phyloP scores from a whole-genome alignment of 1,284 basidiomycete species.

The Trametes polyzona region DNA sequence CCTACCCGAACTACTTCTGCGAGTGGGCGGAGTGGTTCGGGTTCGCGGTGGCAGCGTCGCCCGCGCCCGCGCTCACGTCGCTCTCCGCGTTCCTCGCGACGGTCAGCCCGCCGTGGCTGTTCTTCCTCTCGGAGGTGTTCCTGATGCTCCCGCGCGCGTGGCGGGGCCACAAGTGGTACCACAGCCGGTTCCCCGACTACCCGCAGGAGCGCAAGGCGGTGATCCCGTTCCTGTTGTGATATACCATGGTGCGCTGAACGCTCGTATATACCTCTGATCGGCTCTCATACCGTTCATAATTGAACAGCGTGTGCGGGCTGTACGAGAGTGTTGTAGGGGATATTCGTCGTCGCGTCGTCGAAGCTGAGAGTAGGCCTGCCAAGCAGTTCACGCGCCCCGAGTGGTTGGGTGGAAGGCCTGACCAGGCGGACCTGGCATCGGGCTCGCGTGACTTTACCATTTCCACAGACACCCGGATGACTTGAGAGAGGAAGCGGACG shows the following conservation, averaged over 20 bases:
- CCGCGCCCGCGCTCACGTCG: constrained; percentile 39
- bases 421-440: too few relatives aligned
- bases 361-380: too few relatives aligned
- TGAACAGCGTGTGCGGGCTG: too few relatives aligned
- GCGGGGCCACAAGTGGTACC: constrained; percentile 84
- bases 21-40: constrained; percentile 91
- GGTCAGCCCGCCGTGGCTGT: constrained; percentile 69
- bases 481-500: too few relatives aligned
- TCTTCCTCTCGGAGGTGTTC: constrained; percentile 70
- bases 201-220: constrained; percentile 53
- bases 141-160: constrained; percentile 82
- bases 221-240: constrained; percentile 47
- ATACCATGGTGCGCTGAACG: not conserved
- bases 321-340: too few relatives aligned
- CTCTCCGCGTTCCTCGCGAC: constrained; percentile 32
- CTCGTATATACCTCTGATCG: not conserved
- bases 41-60: constrained; percentile 71
- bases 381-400: too few relatives aligned
- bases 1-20: constrained; percentile 93
- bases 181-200: constrained; percentile 62
- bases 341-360: too few relatives aligned
- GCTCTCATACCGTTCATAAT: too few relatives aligned
- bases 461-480: too few relatives aligned
- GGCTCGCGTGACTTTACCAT: too few relatives aligned
- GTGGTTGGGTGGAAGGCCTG: too few relatives aligned